These are phyloP conservation scores for Amphicarpaea edgeworthii DNA, from an alignment of 306 rosid genomes.

Conservation along the genomic window DNA sequence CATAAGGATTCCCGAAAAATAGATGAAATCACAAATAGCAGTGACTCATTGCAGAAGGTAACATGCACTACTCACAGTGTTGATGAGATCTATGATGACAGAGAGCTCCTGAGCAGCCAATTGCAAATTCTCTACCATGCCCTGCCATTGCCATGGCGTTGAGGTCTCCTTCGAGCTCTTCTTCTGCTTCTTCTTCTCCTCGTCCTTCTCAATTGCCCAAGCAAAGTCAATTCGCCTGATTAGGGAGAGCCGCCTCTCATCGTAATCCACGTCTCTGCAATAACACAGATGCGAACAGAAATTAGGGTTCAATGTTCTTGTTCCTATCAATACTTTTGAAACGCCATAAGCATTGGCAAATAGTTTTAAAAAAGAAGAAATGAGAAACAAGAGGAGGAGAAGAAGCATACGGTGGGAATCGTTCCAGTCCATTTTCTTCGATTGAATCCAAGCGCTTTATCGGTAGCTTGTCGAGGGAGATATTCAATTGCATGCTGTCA, in stretches of 20 bases:
- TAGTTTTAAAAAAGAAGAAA: no score
- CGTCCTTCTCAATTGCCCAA: slow-evolving; percentile 90
- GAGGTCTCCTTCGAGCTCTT: slow-evolving; percentile 78
- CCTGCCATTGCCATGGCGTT: slow-evolving; percentile 89
- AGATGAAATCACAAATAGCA: slow-evolving; percentile 1
- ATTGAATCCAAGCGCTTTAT: slow-evolving; percentile 86
- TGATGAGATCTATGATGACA: slow-evolving; percentile 84
- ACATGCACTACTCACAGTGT: slow-evolving; percentile 67
- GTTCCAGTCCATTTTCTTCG: slow-evolving; percentile 84
- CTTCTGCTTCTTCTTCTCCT: slow-evolving; percentile 74
- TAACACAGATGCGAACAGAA: background rate
- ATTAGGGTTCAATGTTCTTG: slow-evolving; percentile 4
- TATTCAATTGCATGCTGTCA: slow-evolving; percentile 55
- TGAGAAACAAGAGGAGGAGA: slow-evolving; percentile 6
- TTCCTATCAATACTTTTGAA: background rate
- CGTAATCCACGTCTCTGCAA: slow-evolving; percentile 78
- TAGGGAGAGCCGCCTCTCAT: slow-evolving; percentile 76
- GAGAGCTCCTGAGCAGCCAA: slow-evolving; percentile 92
- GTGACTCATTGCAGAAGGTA: slow-evolving; percentile 1
- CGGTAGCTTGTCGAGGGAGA: slow-evolving; percentile 91
- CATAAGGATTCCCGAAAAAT: background rate
- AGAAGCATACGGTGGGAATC: slow-evolving; percentile 75
- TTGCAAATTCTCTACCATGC: slow-evolving; percentile 87
- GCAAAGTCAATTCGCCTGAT: slow-evolving; percentile 89
- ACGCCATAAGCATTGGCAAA: background rate